Conservation (phyloP, 805 yeast species). For the Ascoidea asiatica region DNA sequence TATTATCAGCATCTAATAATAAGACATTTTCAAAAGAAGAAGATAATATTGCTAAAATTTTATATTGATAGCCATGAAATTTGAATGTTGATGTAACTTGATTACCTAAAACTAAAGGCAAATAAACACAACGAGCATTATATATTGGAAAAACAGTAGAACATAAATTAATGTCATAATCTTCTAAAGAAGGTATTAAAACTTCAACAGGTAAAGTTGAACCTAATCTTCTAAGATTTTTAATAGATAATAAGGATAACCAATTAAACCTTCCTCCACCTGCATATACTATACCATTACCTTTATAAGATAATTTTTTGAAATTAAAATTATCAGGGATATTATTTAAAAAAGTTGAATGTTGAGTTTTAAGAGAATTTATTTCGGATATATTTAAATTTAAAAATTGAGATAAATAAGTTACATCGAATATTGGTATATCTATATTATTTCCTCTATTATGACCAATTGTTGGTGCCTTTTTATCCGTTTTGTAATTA, state of each 20-base stretch:
- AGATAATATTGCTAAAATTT: slow-evolving; percentile 54
- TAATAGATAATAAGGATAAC: slow-evolving; percentile 52
- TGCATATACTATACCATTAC: slow-evolving; percentile 49
- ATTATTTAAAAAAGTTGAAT: slow-evolving; percentile 27
- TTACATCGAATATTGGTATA: slow-evolving; percentile 39
- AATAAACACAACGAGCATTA: slow-evolving; percentile 54
- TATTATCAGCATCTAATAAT: slow-evolving; percentile 64
- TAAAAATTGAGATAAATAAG: slow-evolving; percentile 35
- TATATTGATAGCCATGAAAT: slow-evolving; percentile 55
- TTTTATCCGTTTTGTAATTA: too few species aligned
- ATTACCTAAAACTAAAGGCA: slow-evolving; percentile 30
- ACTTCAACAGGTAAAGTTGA: slow-evolving; percentile 71
- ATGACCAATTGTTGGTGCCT: not conserved
- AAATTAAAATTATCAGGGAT: slow-evolving; percentile 38
- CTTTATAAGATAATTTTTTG: slow-evolving; percentile 26
- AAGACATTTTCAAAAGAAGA: slow-evolving; percentile 64
- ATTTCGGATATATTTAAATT: slow-evolving; percentile 30
- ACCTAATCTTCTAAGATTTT: slow-evolving; percentile 51
- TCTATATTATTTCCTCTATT: slow-evolving; percentile 8
- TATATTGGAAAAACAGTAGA: slow-evolving; percentile 43
- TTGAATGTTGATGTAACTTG: slow-evolving; percentile 21
- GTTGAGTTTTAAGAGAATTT: slow-evolving; percentile 30
- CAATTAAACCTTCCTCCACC: slow-evolving; percentile 77
- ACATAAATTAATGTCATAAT: slow-evolving; percentile 64
- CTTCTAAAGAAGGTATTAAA: slow-evolving; percentile 55